Base-by-base conservation (phyloP, 1,284 basidiomycete genomes). In the Ustilago trichophora region DNA sequence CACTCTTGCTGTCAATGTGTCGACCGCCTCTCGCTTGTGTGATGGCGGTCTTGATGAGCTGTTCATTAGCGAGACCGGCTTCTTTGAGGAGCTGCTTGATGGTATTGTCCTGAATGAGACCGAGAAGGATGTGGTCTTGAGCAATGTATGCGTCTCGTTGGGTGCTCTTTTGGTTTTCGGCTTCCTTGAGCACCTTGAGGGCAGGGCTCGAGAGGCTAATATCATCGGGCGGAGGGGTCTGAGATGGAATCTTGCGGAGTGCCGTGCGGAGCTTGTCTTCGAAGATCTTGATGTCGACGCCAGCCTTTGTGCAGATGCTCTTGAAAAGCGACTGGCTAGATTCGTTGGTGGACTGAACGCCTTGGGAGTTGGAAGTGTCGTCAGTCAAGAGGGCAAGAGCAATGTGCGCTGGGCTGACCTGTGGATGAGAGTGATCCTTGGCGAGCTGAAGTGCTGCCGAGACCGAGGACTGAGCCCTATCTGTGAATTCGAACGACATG, bases 101-200 rank as follows among this genome's bases (percentile, higher is more conserved):
- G 3, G 86, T 85, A 2, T 87, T 57, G 65, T 93, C 91, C 69
- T 91, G 88, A 63, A 91, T 78, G 42, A 93, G 86, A 2, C 91
- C 92, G 38, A 90, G 83, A 25, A 91, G 78, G 25, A 92, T 82
- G 77, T 88, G 90, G 73, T 98, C 94, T 80, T 96, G 90, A 0
- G 94, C 93, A 62, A 98, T 90, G 82, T 90, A 97, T 6, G 90
- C 88, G 82, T 97, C 95, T 80, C 92, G 90, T 73, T 86, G 84
- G 3, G 56, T 60, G 44, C 53, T 73, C 58, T 75, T 77, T 27
- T 73, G 65, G 19, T 56, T 62, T 31, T 79, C 74, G 15, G 80
- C 80, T 37, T 71, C 57, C 45, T 70, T 73, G 29, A 81, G 47
- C 13, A 80, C 56, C 60, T 80, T 81, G 54, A 53, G 56, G 1